These are phyloP conservation scores for Rickenella mellea DNA, from an alignment of 768 basidiomycete genomes.

Conservation along the genomic window DNA sequence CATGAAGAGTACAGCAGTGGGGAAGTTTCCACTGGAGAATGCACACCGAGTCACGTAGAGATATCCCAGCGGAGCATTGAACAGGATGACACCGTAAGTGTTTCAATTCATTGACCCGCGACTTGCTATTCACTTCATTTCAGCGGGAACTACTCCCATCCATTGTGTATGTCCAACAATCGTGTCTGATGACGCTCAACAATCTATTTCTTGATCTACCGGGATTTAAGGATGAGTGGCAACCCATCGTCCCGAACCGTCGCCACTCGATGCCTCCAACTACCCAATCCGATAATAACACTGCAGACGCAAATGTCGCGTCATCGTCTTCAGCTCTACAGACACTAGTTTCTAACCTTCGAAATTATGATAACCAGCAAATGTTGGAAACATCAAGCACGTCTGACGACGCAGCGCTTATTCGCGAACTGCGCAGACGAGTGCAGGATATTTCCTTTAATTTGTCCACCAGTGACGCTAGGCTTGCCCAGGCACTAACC, in stretches of 20 bases:
- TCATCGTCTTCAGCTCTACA: constrained; percentile 40
- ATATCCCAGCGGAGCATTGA: no score
- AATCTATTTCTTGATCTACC: constrained; percentile 42
- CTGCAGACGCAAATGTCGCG: constrained; percentile 17
- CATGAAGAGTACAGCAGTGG: no score
- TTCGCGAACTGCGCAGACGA: constrained; percentile 49
- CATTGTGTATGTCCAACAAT: constrained; percentile 63
- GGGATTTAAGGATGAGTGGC: constrained; percentile 33
- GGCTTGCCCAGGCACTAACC: constrained; percentile 58
- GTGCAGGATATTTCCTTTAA: constrained; percentile 39
- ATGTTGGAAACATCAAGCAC: constrained; percentile 35
- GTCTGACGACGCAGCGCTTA: constrained; percentile 38
- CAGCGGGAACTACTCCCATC: constrained; percentile 61
- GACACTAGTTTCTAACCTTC: constrained; percentile 53
- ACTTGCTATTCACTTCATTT: no score
- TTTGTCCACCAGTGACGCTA: constrained; percentile 40
- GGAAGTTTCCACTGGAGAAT: no score
- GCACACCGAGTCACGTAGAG: no score
- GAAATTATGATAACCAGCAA: constrained; percentile 34
- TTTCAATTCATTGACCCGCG: not conserved
- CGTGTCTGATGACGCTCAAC: constrained; percentile 66
- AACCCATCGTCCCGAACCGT: constrained; percentile 47
- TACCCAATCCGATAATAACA: constrained; percentile 18
- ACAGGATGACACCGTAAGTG: no score
- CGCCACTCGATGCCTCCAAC: constrained; percentile 50